Evolutionary conservation across 2,329 filamentous ascomycete species (phyloP), one percentile per base, ranked within the genome.

Genomic region (Lachnellula cervina): DNA sequence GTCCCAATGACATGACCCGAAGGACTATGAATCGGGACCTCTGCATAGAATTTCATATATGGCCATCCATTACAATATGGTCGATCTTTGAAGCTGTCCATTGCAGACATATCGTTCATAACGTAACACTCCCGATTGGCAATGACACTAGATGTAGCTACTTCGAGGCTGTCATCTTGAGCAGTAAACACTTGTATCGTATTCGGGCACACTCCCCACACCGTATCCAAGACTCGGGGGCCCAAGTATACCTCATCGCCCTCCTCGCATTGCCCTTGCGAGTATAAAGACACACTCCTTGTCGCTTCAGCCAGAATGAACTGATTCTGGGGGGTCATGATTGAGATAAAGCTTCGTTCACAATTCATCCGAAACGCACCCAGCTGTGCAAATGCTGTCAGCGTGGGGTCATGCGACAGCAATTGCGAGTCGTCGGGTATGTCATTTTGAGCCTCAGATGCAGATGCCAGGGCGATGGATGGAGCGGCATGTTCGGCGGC

Each of bases 1-100:
- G 78, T 78, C 14, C 85, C 85, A 51, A 88, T 81, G 43, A 77
- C 77, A 45, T 59, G 49, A 5, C 64, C 63, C 5, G 55, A 51
- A 8, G 52, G 48, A 32, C 59, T 64, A 1, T 50, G 55, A 8
- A 68, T 63, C 9, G 66, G 66, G 14, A 64, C 59, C 19, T 63
- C 64, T 14, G 64, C 65, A 45, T 67, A 68, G 40, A 63, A 68
- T 23, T 54, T 58, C 51, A 64, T 59, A 23, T 57, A 57, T 19
- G 65, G 64, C 50, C 53, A 59, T 5, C 52, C 59, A 3, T 53
- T 28, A 19, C 66, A 52, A 43, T 63, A 64, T 3, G 63, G 55
- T 9, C 58, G 55, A 13, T 55, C 21, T 28, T 59, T 57, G 45
- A 51, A 67, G 35, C 42, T 54, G 13, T 59, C 56, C 13, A 59